Evolutionary conservation across 2,329 filamentous ascomycete genomes (phyloP).

Genomic region (Coniochaeta sp.): DNA sequence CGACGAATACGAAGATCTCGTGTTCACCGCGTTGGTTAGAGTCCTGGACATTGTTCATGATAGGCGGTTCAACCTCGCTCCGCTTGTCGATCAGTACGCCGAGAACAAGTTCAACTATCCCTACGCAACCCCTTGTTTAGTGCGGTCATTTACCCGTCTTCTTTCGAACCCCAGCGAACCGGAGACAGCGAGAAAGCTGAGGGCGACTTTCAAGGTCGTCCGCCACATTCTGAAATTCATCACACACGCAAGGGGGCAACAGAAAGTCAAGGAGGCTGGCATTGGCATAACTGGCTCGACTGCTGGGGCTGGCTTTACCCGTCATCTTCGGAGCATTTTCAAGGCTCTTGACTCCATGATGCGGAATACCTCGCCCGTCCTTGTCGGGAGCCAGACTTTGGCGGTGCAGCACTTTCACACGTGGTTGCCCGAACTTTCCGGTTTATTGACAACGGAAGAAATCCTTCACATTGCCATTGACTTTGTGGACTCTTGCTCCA

Average conservation of each 20-base stretch:
- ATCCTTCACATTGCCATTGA: conserved; percentile 87
- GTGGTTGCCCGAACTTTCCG: conserved; percentile 87
- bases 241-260: conserved; percentile 77
- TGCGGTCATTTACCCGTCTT: conserved; percentile 78
- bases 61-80: conserved; percentile 83
- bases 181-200: conserved; percentile 74
- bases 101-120: conserved; percentile 87
- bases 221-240: conserved; percentile 92
- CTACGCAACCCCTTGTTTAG: conserved; percentile 80
- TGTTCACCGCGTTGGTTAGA: conserved; percentile 84
- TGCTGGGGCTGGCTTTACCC: conserved; percentile 61
- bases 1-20: conserved; percentile 84
- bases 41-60: conserved; percentile 93
- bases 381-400: conserved; percentile 91
- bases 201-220: conserved; percentile 91
- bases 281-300: conserved; percentile 75
- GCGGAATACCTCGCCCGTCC: conserved; percentile 73
- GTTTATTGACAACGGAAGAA: conserved; percentile 71
- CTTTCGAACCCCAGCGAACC: conserved; percentile 77
- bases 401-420: conserved; percentile 95
- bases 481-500: conserved; percentile 84
- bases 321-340: conserved; percentile 81
- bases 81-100: conserved; percentile 86
- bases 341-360: conserved; percentile 85
- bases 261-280: conserved; percentile 79